phyloP scores from a whole-genome alignment of 2,329 filamentous ascomycete genomes.

The Myriosclerotinia curreyana region DNA sequence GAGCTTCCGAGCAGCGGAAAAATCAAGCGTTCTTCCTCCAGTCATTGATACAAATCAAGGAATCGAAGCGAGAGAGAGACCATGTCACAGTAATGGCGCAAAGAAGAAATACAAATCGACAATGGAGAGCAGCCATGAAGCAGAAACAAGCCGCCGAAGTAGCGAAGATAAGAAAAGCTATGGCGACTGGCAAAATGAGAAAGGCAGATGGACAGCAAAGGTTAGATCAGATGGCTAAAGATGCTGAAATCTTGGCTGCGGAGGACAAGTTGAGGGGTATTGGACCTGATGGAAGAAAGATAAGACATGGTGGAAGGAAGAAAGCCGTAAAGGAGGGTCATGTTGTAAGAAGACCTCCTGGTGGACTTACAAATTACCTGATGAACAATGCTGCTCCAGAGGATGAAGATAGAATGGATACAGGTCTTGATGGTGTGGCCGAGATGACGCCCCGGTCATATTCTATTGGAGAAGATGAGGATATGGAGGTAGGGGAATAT shows the following conservation, averaged over 20 bases:
- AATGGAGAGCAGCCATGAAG: constrained; percentile 28
- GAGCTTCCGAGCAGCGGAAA: constrained; percentile 38
- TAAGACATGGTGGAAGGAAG: constrained; percentile 18
- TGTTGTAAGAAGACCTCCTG: constrained; percentile 17
- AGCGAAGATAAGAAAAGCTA: constrained; percentile 27
- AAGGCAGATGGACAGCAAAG: constrained; percentile 21
- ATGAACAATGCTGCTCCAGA: constrained; percentile 5
- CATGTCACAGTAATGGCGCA: constrained; percentile 58
- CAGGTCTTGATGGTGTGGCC: neutral
- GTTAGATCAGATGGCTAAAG: constrained; percentile 30
- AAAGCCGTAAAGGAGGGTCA: neutral
- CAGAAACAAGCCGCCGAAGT: constrained; percentile 26
- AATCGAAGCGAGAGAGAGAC: constrained; percentile 61
- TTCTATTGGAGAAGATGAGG: constrained; percentile 13
- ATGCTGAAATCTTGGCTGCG: constrained; percentile 23
- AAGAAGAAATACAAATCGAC: constrained; percentile 34
- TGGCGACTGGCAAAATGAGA: constrained; percentile 22
- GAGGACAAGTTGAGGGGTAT: constrained; percentile 15
- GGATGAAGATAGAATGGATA: neutral
- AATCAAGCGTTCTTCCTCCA: constrained; percentile 58
- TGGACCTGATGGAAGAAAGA: constrained; percentile 13
- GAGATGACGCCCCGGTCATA: constrained; percentile 3
- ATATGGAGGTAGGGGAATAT: constrained; percentile 10
- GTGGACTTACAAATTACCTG: constrained; percentile 15
- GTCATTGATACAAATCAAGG: constrained; percentile 63